Evolutionary conservation across 2,329 filamentous ascomycete genomes (phyloP), one percentile per base, ranked within the genome.

Genomic region (Coniochaeta prunicola): DNA sequence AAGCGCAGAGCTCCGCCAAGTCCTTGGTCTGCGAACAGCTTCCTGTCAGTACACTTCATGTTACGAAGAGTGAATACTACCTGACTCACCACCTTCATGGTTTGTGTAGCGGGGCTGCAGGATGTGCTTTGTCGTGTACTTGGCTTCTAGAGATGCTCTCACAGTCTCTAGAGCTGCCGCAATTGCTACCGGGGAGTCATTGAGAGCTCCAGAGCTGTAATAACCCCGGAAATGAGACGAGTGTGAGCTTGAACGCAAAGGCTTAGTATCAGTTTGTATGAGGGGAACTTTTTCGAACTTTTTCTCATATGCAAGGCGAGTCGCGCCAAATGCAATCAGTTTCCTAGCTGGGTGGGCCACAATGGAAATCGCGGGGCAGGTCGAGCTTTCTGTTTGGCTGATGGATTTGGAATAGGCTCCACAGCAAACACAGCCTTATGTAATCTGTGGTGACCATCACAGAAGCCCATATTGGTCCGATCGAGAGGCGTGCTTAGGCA

Each of bases 1-100:
- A 86, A 77, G 88, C 84, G 79, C 91, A 96, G 70, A 97, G 90
- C 83, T 97, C 91, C 69, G 89, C 86, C 65, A 89, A 82, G 72
- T 89, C 84, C 78, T 91, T 86, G 61, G 84, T 85, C 85, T 88
- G 63, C 26, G 55, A 36, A 56, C 36, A 19, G 21, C 42, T 24
- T 17, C 31, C 59, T 31, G 65, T 74, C 60, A 74, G 69, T 53
- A 21, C n/a, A 15, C 36, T 57, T 31, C 8, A 30, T 26, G 13
- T 34, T 15, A 42, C 36, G 3, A 17, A 4, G 54, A 33, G 56
- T 31, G 53, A 30, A 55, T 34, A 31, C 45, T 48, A 34, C n/a
- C 54, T 19, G 38, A 71, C 72, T 69, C 64, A 71, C 69, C 59
- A 71, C 68, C 59, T 70, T 67, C 72, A 74, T 75, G 59, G 60